Conservation (phyloP, 78 protist genomes). For the slime mould (Dictyostelium discoideum) region DNA sequence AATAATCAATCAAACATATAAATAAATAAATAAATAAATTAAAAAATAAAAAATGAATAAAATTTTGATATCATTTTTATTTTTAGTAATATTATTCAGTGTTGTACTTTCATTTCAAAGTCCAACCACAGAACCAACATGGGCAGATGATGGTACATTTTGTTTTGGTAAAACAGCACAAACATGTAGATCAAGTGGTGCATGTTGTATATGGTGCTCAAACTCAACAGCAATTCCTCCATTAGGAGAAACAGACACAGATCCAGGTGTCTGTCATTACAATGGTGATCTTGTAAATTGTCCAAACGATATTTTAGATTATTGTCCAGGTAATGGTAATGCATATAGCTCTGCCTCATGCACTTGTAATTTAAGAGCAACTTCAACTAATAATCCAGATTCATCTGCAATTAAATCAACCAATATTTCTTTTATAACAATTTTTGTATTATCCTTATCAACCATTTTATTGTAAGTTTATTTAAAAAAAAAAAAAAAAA, state of each 20-base stretch:
- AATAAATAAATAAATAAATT: neutral
- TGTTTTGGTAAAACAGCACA: neutral
- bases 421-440: neutral
- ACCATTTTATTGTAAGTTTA: neutral
- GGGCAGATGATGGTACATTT: neutral
- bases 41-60: neutral
- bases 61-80: neutral
- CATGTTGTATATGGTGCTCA: constrained; percentile 54
- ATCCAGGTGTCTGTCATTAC: neutral
- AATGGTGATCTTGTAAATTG: neutral
- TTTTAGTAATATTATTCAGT: neutral
- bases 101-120: neutral
- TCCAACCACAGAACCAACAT: neutral
- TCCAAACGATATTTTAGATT: neutral
- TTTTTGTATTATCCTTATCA: neutral
- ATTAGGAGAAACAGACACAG: neutral
- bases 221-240: neutral
- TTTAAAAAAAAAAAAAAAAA: neutral
- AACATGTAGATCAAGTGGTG: neutral
- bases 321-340: neutral
- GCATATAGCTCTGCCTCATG: neutral
- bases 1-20: neutral
- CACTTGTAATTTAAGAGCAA: constrained; percentile 11
- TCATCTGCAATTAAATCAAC: neutral
- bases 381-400: neutral